Evolutionary conservation across 768 basidiomycete species (phyloP).

Genomic region (Lyophyllum semitale): DNA sequence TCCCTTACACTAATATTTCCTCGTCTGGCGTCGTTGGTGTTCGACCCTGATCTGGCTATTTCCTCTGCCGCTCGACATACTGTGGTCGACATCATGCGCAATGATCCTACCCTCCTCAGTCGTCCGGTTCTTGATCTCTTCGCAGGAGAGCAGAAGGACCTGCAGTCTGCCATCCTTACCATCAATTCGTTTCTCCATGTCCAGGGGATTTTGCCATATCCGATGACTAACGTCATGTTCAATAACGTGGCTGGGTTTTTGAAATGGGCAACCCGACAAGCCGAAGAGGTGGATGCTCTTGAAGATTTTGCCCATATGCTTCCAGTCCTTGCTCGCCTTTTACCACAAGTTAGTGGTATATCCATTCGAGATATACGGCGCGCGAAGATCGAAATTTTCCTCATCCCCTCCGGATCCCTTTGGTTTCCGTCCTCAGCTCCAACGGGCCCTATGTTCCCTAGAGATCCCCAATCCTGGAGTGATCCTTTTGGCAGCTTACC

Average conservation of each 20-base stretch:
- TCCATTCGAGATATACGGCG: slow-evolving; percentile 72
- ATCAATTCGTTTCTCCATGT: slow-evolving; percentile 62
- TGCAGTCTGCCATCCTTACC: slow-evolving; percentile 48
- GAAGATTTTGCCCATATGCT: slow-evolving; percentile 54
- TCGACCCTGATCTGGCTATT: slow-evolving; percentile 54
- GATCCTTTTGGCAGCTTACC: slow-evolving; percentile 42
- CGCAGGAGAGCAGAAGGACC: slow-evolving; percentile 48
- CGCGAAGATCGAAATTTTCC: slow-evolving; percentile 67
- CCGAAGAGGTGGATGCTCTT: slow-evolving; percentile 44
- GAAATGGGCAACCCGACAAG: slow-evolving; percentile 50
- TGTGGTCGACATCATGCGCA: slow-evolving; percentile 68
- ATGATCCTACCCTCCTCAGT: slow-evolving; percentile 69
- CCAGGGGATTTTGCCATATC: slow-evolving; percentile 58
- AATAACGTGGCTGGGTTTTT: slow-evolving; percentile 72
- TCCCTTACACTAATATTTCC: slow-evolving; percentile 57
- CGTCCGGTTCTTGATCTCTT: slow-evolving; percentile 65
- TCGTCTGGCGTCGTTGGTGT: slow-evolving; percentile 51
- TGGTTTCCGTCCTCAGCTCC: slow-evolving; percentile 68
- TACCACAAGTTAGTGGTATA: slow-evolving; percentile 69
- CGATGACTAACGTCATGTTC: slow-evolving; percentile 65
- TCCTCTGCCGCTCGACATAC: slow-evolving; percentile 58
- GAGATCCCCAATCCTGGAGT: slow-evolving; percentile 32
- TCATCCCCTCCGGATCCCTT: slow-evolving; percentile 69
- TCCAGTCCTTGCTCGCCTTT: slow-evolving; percentile 60
- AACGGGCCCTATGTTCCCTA: slow-evolving; percentile 62